Evolutionary conservation across 108 stramenopile species (phyloP).

Genomic region (Nannochloropsis gaditana): DNA sequence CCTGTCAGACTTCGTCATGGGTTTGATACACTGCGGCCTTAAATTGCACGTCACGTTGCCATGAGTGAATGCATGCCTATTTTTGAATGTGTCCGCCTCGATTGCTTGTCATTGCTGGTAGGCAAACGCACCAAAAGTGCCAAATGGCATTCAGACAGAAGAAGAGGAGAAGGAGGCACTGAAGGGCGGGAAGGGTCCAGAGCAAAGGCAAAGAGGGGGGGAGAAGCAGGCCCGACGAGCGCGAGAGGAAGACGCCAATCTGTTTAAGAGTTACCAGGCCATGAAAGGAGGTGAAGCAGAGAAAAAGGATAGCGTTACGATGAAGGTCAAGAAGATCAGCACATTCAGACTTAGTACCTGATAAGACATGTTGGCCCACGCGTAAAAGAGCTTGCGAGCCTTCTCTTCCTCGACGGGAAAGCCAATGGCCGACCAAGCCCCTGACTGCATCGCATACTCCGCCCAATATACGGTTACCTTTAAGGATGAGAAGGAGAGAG

Average conservation of each 20-base stretch:
- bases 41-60: too few species aligned
- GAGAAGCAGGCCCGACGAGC: conserved; percentile 44
- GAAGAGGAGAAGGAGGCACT: conserved; percentile 39
- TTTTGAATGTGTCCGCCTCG: too few species aligned
- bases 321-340: background rate
- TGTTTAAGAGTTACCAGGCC: background rate
- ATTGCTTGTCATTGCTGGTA: too few species aligned
- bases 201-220: conserved; percentile 30
- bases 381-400: conserved; percentile 45
- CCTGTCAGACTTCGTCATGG: too few species aligned
- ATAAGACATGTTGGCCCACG: conserved; percentile 23
- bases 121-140: conserved; percentile 27
- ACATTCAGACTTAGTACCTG: background rate
- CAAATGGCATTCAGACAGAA: conserved; percentile 41
- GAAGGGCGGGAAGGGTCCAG: conserved; percentile 42
- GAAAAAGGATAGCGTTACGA: background rate
- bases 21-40: too few species aligned
- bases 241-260: conserved; percentile 50
- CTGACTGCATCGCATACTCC: conserved; percentile 48
- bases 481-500: background rate
- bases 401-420: conserved; percentile 37
- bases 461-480: background rate
- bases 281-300: background rate
- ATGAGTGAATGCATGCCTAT: too few species aligned
- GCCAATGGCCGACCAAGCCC: conserved; percentile 52